Base-by-base conservation (phyloP, 768 basidiomycete genomes). In the Pisolithus orientalis region DNA sequence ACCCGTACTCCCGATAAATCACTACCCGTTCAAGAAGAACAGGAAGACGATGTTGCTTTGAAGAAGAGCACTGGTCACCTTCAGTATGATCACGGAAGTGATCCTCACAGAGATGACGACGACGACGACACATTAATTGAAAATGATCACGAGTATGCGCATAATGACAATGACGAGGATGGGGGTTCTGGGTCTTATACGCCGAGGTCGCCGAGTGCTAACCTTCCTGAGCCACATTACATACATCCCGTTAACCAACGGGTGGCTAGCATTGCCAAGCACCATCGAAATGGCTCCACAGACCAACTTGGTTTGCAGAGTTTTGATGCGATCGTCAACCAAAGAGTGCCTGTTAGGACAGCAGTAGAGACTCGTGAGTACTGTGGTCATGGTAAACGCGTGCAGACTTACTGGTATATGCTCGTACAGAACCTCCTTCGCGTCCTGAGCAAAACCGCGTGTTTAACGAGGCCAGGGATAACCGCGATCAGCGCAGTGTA, bases 21-120 rank as follows among this genome's bases (percentile, higher is more conserved):
- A 14, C 73, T 90, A 25, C 87, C 87, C 17, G 78, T 88, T 3
- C 87, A 90, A 64, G 87, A 89, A 62, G 86, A 87, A 55, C 76
- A 77, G 28, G 85, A 87, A 59, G 86, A 87, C 58, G 84, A 87
- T 56, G 68, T 74, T 16, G 66, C 66, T 3, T 38, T 58, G 37
- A 76, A 74, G 59, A 70, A 67, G 31, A 65, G 57, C 14, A 76
- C 80, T 25, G 76, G 70, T 16, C 67, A 70, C 52, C 52, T 62
- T 37, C 54, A 64, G 40, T 74, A 75, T 57, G 67, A 70, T 17
- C 68, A 65, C 16, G 64, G 61, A 34, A 60, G 47, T 38, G 74
- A 69, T 27, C 62, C 70, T 31, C 72, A 68, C 47, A 75, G 63
- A 53, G 77, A 78, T 21, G 77, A 77, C 52, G 73, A 76, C 52